Conservation (phyloP, 129 eudicot species). For the Daucus carota region DH1_v3.0 NC_030386.2:3101001-3101500, state of each 20-base stretch:
- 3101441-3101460: not conserved
- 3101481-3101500: conserved; percentile 23
- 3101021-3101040: not conserved
- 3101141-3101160: no score
- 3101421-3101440: not conserved
- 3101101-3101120: no score
- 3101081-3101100: no score
- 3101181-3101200: no score
- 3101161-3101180: no score
- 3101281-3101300: not conserved
- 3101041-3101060: not conserved
- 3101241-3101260: no score
- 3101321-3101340: not conserved
- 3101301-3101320: not conserved
- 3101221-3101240: no score
- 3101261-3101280: no score
- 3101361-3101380: no score
- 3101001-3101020: conserved; percentile 2
- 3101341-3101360: no score
- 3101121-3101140: no score
- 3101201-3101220: no score
- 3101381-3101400: not conserved
- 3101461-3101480: not conserved
- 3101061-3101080: not conserved
- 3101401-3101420: not conserved